These are phyloP conservation scores for Onygenales sp. DNA, from an alignment of 2,329 filamentous ascomycete genomes.

Conservation along the genomic window DNA sequence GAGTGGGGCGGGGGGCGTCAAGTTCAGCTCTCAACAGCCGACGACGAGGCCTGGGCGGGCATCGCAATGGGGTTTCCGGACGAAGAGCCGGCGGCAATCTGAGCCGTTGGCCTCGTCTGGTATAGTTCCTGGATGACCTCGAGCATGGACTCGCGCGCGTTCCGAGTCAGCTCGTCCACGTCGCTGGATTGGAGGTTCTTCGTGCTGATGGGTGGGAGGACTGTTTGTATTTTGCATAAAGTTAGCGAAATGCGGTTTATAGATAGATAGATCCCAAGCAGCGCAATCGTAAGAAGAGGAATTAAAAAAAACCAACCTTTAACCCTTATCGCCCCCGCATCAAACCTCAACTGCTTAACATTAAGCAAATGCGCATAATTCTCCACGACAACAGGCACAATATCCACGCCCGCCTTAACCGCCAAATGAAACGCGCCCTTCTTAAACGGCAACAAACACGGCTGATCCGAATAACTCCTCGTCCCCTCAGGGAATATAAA, in stretches of 20 bases:
- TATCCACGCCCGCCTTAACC: slow-evolving; percentile 83
- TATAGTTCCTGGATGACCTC: slow-evolving; percentile 42
- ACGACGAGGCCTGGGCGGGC: slow-evolving; percentile 1
- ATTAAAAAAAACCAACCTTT: slow-evolving; percentile 48
- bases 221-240: slow-evolving; percentile 31
- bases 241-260: not conserved
- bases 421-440: slow-evolving; percentile 97
- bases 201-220: slow-evolving; percentile 73
- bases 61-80: slow-evolving; percentile 3
- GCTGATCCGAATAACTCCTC: slow-evolving; percentile 74
- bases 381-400: slow-evolving; percentile 74
- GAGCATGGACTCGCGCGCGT: slow-evolving; percentile 67
- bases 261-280: too few relatives aligned
- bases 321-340: slow-evolving; percentile 60
- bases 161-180: slow-evolving; percentile 62
- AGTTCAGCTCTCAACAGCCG: not conserved
- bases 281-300: not conserved
- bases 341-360: slow-evolving; percentile 55
- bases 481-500: slow-evolving; percentile 68
- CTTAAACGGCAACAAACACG: slow-evolving; percentile 86
- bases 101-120: slow-evolving; percentile 13
- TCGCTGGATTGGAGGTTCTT: slow-evolving; percentile 62
- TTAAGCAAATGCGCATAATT: slow-evolving; percentile 69
- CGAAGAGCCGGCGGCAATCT: slow-evolving; percentile 14
- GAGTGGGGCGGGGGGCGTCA: too few relatives aligned